Evolutionary conservation across 2,329 filamentous ascomycete species (phyloP), one percentile per base, ranked within the genome.

Genomic region (Leptographium wingfieldii): DNA sequence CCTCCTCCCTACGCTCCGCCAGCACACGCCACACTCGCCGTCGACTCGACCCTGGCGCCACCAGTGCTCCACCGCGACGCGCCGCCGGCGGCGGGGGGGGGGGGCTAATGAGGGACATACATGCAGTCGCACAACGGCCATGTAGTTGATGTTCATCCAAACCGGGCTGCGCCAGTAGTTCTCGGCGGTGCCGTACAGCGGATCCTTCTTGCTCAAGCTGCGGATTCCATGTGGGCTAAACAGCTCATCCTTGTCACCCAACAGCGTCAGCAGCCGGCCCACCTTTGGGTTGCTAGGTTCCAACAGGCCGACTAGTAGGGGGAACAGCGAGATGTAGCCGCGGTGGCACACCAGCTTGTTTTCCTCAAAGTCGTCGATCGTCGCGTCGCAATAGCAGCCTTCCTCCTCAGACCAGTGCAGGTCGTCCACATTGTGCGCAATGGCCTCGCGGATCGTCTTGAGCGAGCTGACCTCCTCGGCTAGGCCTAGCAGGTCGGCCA

Each of bases 91-190:
- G n/a, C n/a, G 22, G 22, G 22, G 22, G 22, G 22, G 22, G 22
- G 22, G 22, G 22, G 22, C 22, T 22, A 22, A 22, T 22, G 22
- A 22, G 22, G 38, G 16, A 80, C 87, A 76, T 78, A 92, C 88
- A 65, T 86, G 78, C 35, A 97, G 83, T 69, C 89, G 85, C 65
- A 85, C 82, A 58, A 96, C 75, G 57, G 88, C 85, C 67, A 97
- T 77, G 72, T 96, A 97, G 74, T 97, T 97, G 65, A 97, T 91
- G 69, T 94, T 94, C 69, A 97, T 88, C 92, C 92, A 97, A 29
- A 97, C 81, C 0, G 94, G 91, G 64, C 90, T 88, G 63, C 91
- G 83, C 92, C 94, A 99, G 77, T 99, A 99, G 73, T 99, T 96
- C 76, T 99, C 94, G 2, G 80, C 89, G 0, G 91, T 95, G 49